Evolutionary conservation across 106 monocot species (phyloP).

Genomic region (Allium fistulosum): DNA sequence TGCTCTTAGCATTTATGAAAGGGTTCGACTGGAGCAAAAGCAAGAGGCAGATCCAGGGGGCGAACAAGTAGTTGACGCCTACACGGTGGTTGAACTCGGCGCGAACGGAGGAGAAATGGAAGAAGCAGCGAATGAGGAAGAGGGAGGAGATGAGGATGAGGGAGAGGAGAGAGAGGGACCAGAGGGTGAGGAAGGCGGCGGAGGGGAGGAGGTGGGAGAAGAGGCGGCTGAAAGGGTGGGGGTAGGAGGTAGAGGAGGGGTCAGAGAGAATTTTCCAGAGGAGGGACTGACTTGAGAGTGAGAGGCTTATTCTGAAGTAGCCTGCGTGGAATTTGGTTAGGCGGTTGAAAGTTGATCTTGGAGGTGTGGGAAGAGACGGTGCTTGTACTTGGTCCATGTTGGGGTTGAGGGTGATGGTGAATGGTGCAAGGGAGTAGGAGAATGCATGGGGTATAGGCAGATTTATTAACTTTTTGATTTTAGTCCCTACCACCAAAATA

Average conservation of each 20-base stretch:
- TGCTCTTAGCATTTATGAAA: slow-evolving; percentile 2
- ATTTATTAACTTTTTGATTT: no score
- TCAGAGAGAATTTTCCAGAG: slow-evolving; percentile 16
- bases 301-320: slow-evolving; percentile 30
- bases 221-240: background rate
- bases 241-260: slow-evolving; percentile 2
- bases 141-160: slow-evolving; percentile 18
- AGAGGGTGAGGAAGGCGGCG: slow-evolving; percentile 4
- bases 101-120: slow-evolving; percentile 19
- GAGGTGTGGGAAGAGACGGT: background rate
- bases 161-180: slow-evolving; percentile 17
- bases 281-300: slow-evolving; percentile 16
- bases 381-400: background rate
- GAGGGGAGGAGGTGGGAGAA: background rate
- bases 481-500: no score
- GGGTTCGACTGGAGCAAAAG: slow-evolving; percentile 10
- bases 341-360: background rate
- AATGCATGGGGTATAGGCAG: no score
- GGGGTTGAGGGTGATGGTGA: no score
- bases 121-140: slow-evolving; percentile 22
- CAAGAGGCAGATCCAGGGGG: slow-evolving; percentile 26
- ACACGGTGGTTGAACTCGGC: slow-evolving; percentile 30
- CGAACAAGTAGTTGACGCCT: slow-evolving; percentile 37
- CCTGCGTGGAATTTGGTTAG: slow-evolving; percentile 29
- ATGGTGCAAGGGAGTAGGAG: no score